Conservation (phyloP, 495 filamentous ascomycete genomes). For the Aspergillus bertholletiae region DNA sequence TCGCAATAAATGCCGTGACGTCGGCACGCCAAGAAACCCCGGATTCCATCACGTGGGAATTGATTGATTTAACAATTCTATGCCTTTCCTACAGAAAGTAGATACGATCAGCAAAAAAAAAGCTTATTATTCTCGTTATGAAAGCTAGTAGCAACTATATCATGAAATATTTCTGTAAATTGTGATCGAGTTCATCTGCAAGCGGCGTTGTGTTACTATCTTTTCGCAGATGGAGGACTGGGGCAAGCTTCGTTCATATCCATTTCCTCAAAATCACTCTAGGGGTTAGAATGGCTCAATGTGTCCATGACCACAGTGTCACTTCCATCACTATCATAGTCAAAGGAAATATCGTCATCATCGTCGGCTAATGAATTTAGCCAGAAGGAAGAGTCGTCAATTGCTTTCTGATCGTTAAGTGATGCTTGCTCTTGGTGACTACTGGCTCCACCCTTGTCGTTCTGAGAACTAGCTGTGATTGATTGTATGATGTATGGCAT, state of each 20-base stretch:
- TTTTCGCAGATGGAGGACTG: not conserved
- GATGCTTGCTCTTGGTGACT: not conserved
- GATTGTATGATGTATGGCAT: constrained; percentile 28
- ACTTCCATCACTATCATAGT: constrained; percentile 4
- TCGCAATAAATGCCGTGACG: constrained; percentile 27
- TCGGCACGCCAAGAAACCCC: constrained; percentile 18
- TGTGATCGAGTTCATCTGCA: no score
- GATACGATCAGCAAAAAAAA: no score
- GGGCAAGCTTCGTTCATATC: not conserved
- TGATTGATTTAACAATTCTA: not conserved
- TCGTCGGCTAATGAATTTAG: constrained; percentile 9
- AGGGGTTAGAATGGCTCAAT: not conserved
- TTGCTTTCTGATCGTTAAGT: not conserved
- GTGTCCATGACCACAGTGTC: constrained; percentile 7
- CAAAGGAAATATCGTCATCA: constrained; percentile 6
- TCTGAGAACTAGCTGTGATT: not conserved
- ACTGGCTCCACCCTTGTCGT: constrained; percentile 2
- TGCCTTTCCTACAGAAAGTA: no score
- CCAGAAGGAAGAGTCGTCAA: constrained; percentile 3
- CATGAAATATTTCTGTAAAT: no score
- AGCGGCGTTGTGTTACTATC: not conserved
- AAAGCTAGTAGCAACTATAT: no score
- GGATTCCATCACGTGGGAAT: constrained; percentile 18
- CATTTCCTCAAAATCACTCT: constrained; percentile 10
- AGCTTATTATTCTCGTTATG: not conserved